These are phyloP conservation scores for Rhizopus arrhizus DNA, from an alignment of 371 early-diverging fungal species.

Conservation along the genomic window DNA sequence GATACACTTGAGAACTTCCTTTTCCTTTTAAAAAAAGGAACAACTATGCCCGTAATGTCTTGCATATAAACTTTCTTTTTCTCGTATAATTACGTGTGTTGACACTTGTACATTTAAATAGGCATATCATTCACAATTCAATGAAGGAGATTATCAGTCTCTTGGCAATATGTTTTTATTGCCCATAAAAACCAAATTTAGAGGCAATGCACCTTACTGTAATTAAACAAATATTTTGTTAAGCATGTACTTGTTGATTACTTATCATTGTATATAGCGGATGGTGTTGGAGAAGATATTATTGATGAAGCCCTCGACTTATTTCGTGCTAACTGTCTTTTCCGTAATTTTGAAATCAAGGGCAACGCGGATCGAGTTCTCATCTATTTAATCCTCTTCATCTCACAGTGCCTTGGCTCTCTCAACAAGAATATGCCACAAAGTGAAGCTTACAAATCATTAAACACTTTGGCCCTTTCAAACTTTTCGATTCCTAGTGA, in stretches of 20 bases:
- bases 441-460: constrained; percentile 73
- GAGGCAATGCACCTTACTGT: constrained; percentile 82
- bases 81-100: not conserved
- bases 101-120: constrained; percentile 12
- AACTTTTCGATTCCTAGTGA: constrained; percentile 95
- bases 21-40: not conserved
- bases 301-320: constrained; percentile 91
- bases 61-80: not conserved
- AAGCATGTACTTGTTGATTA: constrained; percentile 3
- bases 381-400: constrained; percentile 92
- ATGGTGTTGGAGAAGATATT: constrained; percentile 76
- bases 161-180: constrained; percentile 87
- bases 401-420: constrained; percentile 83
- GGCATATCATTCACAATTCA: constrained; percentile 94
- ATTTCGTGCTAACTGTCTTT: constrained; percentile 95
- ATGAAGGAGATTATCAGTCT: constrained; percentile 70
- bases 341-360: constrained; percentile 97
- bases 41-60: not conserved
- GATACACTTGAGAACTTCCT: not conserved
- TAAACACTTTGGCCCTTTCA: constrained; percentile 83
- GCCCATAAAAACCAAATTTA: constrained; percentile 85
- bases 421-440: constrained; percentile 65
- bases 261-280: constrained; percentile 40
- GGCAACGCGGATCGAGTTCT: constrained; percentile 90
- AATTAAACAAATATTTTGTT: constrained; percentile 5